Base-by-base conservation (phyloP, 306 rosid species). In the Pyrus communis region DNA sequence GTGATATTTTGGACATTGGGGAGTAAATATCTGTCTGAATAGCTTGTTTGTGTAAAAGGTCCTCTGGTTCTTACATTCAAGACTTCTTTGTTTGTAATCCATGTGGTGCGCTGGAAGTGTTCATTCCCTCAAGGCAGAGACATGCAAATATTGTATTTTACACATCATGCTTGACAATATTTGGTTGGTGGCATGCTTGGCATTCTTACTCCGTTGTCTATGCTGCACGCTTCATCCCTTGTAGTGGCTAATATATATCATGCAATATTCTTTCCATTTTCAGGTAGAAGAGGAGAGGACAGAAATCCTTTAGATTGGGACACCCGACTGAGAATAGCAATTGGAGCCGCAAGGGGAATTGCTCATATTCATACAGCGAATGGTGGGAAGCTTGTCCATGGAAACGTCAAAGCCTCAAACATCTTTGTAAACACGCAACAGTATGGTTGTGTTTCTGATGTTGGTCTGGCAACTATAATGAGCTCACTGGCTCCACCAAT, bases 261-360 rank as follows among this genome's bases (percentile, higher is more conserved):
- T 79, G 71, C 49, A 59, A 30, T 58, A 35, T 21, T 65, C 25
- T 54, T 35, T 55, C 63, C 43, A 46, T 76, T 79, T 87, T 70
- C 92, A 93, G 97, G 97, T 63, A 86, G 86, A 83, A 86, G 96
- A 80, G 93, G 96, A 74, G 98, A 91, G 83, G 90, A 89, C 14
- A 91, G 82, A 83, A 68, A 72, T 68, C 78, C 91, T 5, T 81
- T 93, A 77, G 93, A 88, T 78, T 93, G 98, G 98, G 88, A 89
- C 71, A 46, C 90, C 31, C 85, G 97, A 52, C 84, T 89, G 46
- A 89, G 82, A 82, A 82, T 93, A 78, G 98, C 97, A 14, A 35
- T 89, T 31, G 98, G 98, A 23, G 89, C 92, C 40, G 98, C 97
- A 28, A 87, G 90, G 79, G 98, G 98, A 69, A 82, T 93, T 62